A percentile compares a stretch with the other conserved stretches of the same genome.
These are phyloP conservation scores for Rhododendron kiyosumense DNA, from an alignment of 148 eudicot genomes.

Conservation along the genomic window DNA sequence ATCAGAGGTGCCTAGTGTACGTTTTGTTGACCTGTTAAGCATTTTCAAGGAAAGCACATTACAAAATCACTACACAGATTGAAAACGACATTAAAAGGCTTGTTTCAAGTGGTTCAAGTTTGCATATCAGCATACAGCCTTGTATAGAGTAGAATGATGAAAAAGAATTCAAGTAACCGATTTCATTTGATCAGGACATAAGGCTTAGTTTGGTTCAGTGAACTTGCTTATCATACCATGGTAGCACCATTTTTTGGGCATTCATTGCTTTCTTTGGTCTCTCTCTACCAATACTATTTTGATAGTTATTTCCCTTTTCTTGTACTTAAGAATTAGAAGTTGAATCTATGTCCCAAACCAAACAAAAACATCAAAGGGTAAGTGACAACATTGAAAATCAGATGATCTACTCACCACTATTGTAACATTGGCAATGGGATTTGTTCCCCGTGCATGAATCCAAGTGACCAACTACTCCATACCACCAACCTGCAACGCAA, in stretches of 20 bases:
- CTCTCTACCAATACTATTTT: neutral
- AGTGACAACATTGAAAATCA: neutral
- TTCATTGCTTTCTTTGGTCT: neutral
- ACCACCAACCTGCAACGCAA: conserved; percentile 86
- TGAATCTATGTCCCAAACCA: neutral
- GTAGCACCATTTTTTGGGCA: neutral
- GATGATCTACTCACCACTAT: conserved; percentile 43
- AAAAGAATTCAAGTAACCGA: neutral
- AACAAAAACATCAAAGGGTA: neutral
- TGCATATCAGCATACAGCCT: neutral
- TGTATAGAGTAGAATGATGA: neutral
- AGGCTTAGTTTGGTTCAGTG: neutral
- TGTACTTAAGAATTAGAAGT: neutral
- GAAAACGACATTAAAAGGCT: neutral
- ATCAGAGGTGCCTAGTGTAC: neutral
- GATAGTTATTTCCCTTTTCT: no score
- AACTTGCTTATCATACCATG: neutral
- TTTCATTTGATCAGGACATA: neutral
- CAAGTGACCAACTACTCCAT: conserved; percentile 85
- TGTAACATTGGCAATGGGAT: conserved; percentile 54
- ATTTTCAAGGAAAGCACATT: neutral
- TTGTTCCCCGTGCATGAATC: conserved; percentile 50
- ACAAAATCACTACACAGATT: neutral
- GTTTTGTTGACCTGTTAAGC: neutral
- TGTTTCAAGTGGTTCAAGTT: neutral